These are phyloP conservation scores for Scheffersomyces titani DNA, from an alignment of 1,139 yeast species.

Conservation along the genomic window DNA sequence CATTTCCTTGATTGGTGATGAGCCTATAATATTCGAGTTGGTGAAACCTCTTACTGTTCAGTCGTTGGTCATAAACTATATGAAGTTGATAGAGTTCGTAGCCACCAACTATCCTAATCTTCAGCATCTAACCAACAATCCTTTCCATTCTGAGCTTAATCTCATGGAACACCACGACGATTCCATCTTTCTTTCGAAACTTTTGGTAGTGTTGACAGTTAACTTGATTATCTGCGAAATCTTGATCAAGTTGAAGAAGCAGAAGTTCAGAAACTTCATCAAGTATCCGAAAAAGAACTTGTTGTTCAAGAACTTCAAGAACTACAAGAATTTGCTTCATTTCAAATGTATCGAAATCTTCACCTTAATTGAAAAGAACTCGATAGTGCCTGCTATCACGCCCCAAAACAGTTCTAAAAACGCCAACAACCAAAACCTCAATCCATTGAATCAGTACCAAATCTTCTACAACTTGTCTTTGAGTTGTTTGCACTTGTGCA, in stretches of 20 bases:
- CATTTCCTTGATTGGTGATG: conserved; percentile 13
- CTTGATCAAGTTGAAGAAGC: conserved; percentile 29
- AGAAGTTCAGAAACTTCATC: conserved; percentile 24
- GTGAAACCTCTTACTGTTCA: conserved; percentile 31
- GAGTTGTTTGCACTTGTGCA: conserved; percentile 33
- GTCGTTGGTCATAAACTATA: conserved; percentile 25
- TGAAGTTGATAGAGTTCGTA: conserved; percentile 27
- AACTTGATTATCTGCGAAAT: conserved; percentile 33
- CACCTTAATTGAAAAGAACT: conserved; percentile 29
- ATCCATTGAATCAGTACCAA: conserved; percentile 24
- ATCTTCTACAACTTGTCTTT: conserved; percentile 38
- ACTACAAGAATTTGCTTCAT: conserved; percentile 28
- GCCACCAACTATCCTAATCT: conserved; percentile 19
- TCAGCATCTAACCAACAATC: conserved; percentile 3
- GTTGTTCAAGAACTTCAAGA: conserved; percentile 21
- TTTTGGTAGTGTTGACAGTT: conserved; percentile 30
- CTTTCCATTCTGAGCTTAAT: conserved; percentile 15
- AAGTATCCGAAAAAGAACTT: conserved; percentile 18
- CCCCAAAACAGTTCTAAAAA: conserved; percentile 13
- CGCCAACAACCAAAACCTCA: conserved; percentile 12
- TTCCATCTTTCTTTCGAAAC: conserved; percentile 31
- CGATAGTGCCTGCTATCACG: conserved; percentile 26
- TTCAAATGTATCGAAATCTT: conserved; percentile 30
- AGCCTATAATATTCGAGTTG: conserved; percentile 15
- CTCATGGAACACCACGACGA: conserved; percentile 30